A percentile compares a stretch with the other conserved stretches of the same genome.
Evolutionary conservation across 306 rosid genomes (phyloP).

Genomic region (Abrus pulchellus): DNA sequence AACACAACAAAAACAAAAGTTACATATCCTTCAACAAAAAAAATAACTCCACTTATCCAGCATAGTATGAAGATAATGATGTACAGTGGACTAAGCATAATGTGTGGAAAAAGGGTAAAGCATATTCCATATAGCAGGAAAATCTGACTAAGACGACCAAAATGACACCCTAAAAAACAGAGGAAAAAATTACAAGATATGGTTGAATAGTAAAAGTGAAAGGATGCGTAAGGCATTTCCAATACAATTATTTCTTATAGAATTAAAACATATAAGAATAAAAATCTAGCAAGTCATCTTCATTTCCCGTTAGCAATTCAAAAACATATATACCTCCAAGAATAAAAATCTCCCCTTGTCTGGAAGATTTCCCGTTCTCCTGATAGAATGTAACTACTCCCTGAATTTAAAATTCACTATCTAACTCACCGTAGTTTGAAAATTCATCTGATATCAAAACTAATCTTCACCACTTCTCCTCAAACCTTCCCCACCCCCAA

Average conservation of each 20-base stretch:
- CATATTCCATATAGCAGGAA: not conserved
- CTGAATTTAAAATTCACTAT: not conserved
- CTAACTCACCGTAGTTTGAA: slow-evolving; percentile 9
- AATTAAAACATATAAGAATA: too few relatives aligned
- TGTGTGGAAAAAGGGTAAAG: not conserved
- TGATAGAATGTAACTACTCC: not conserved
- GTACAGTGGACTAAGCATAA: not conserved
- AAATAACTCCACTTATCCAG: slow-evolving; percentile 12
- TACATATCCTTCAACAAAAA: not conserved
- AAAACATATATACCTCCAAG: too few relatives aligned
- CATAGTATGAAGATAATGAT: slow-evolving; percentile 2
- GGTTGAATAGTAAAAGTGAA: slow-evolving; percentile 10
- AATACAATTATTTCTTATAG: not conserved
- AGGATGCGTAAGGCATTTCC: not conserved
- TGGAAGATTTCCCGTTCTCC: not conserved
- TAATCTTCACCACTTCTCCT: not conserved
- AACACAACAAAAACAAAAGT: slow-evolving; percentile 33
- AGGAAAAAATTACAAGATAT: not conserved
- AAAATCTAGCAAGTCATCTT: too few relatives aligned
- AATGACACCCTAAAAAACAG: not conserved
- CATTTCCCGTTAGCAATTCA: too few relatives aligned
- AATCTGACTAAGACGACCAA: not conserved
- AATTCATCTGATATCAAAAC: not conserved
- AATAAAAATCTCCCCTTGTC: slow-evolving; percentile 18
- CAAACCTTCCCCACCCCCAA: slow-evolving; percentile 27